These are phyloP conservation scores for Arachnopeziza araneosa DNA, from an alignment of 2,329 filamentous ascomycete species.

Conservation along the genomic window DNA sequence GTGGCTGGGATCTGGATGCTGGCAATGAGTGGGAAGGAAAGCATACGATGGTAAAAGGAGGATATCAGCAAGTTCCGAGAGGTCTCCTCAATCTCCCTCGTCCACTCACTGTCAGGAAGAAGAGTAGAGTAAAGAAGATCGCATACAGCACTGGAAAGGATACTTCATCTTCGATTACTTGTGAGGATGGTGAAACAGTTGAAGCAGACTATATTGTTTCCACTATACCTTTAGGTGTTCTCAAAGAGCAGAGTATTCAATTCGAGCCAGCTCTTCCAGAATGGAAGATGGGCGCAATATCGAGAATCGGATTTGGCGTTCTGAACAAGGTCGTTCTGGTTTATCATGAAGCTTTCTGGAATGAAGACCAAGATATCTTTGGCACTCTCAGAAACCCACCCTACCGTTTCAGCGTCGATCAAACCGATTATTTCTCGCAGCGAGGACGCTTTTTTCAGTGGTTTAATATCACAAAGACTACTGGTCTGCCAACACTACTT, in stretches of 20 bases:
- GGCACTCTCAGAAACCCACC: conserved; percentile 76
- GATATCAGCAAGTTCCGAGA: conserved; percentile 89
- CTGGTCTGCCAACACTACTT: conserved; percentile 79
- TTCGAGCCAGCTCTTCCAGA: conserved; percentile 87
- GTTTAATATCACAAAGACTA: conserved; percentile 91
- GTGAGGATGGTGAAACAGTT: conserved; percentile 69
- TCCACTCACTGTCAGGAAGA: conserved; percentile 70
- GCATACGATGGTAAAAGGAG: conserved; percentile 88
- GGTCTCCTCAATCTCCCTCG: conserved; percentile 74
- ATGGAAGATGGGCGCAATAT: conserved; percentile 78
- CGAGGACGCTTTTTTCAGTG: conserved; percentile 96
- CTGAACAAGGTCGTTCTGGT: conserved; percentile 94
- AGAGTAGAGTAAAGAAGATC: conserved; percentile 67
- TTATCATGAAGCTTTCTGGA: conserved; percentile 88
- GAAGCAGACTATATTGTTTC: conserved; percentile 89
- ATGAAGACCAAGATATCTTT: conserved; percentile 84
- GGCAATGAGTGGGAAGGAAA: conserved; percentile 96
- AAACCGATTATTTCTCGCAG: conserved; percentile 70
- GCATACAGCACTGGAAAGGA: conserved; percentile 49
- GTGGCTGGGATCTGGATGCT: conserved; percentile 93
- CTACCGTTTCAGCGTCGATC: conserved; percentile 63
- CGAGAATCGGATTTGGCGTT: conserved; percentile 83
- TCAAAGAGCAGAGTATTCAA: conserved; percentile 76
- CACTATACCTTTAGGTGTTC: conserved; percentile 82
- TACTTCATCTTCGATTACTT: conserved; percentile 56